Conservation (phyloP, 371 early-diverging fungal genomes). For the Mortierella polycephala region DNA sequence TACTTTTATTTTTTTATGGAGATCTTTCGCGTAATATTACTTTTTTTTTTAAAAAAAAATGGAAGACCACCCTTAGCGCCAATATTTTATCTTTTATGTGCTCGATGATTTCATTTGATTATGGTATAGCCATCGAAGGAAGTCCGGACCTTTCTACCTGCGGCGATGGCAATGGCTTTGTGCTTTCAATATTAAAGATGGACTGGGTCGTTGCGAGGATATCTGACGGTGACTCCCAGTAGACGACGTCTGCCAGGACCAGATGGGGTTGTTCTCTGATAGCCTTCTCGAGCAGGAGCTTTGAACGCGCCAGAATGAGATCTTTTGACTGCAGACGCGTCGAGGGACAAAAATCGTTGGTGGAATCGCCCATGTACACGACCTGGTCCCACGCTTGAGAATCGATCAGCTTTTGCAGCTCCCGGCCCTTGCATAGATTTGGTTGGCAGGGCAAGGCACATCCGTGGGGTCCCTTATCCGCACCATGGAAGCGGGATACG, state of each 20-base stretch:
- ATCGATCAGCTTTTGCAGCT: constrained; percentile 49
- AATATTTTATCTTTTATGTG: too few relatives aligned
- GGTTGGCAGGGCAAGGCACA: constrained; percentile 73
- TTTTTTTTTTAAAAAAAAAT: too few relatives aligned
- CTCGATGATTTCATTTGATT: too few relatives aligned
- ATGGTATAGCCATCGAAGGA: too few relatives aligned
- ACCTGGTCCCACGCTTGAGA: constrained; percentile 56
- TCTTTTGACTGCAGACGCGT: constrained; percentile 55
- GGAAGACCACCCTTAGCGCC: too few relatives aligned
- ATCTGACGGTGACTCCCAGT: constrained; percentile 32
- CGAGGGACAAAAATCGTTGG: constrained; percentile 72
- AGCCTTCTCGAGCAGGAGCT: constrained; percentile 31
- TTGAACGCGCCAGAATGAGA: constrained; percentile 32
- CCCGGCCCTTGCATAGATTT: constrained; percentile 81
- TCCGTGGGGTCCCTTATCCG: constrained; percentile 63
- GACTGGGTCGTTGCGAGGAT: constrained; percentile 17
- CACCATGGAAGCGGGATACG: constrained; percentile 61
- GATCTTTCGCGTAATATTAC: too few relatives aligned
- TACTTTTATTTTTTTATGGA: too few relatives aligned
- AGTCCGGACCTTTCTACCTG: too few relatives aligned
- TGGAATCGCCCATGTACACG: constrained; percentile 71
- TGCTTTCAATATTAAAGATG: constrained; percentile 1
- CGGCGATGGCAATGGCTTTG: too few relatives aligned
- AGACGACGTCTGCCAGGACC: constrained; percentile 39
- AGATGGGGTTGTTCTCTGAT: constrained; percentile 21